Percentiles rank a stretch among this genome's conserved stretches.
These are phyloP conservation scores for Cystofilobasidium capitatum DNA, from an alignment of 768 basidiomycete genomes.

Conservation along the genomic window DNA sequence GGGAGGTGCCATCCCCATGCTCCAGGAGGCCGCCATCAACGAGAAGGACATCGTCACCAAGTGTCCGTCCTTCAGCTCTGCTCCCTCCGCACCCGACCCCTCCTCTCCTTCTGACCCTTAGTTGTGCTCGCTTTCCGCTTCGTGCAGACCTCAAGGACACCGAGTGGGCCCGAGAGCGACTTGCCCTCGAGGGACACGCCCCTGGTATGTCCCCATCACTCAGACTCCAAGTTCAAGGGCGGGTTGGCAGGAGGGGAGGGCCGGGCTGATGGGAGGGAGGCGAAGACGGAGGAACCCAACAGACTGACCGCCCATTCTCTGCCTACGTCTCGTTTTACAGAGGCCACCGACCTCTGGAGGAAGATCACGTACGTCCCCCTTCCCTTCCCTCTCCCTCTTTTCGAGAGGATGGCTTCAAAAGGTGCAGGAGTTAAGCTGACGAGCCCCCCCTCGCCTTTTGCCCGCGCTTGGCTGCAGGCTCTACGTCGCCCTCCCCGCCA, in stretches of 20 bases:
- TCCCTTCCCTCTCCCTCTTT: background rate
- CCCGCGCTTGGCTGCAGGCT: background rate
- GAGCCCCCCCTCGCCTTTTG: background rate
- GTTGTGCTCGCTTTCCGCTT: no score
- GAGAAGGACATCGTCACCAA: conserved; percentile 15
- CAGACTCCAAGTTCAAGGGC: no score
- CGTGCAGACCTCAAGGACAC: conserved; percentile 7
- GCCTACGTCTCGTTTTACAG: background rate
- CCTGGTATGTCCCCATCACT: conserved; percentile 15
- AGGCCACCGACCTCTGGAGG: conserved; percentile 27
- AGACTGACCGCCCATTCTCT: background rate
- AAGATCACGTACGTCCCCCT: conserved; percentile 23
- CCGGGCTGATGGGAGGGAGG: background rate
- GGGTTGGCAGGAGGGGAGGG: no score
- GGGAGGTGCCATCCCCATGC: conserved; percentile 13
- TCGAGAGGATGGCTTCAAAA: background rate
- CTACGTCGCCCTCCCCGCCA: conserved; percentile 23
- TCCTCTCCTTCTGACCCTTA: no score
- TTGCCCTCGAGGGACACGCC: conserved; percentile 19
- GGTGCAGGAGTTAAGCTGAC: background rate
- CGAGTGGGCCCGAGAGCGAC: conserved; percentile 14
- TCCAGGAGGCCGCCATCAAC: conserved; percentile 5
- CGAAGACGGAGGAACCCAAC: background rate
- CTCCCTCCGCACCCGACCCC: no score
- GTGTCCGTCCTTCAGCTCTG: no score